Evolutionary conservation across 768 basidiomycete species (phyloP), one percentile per base, ranked within the genome.

Genomic region (Lactarius hengduanensis): DNA sequence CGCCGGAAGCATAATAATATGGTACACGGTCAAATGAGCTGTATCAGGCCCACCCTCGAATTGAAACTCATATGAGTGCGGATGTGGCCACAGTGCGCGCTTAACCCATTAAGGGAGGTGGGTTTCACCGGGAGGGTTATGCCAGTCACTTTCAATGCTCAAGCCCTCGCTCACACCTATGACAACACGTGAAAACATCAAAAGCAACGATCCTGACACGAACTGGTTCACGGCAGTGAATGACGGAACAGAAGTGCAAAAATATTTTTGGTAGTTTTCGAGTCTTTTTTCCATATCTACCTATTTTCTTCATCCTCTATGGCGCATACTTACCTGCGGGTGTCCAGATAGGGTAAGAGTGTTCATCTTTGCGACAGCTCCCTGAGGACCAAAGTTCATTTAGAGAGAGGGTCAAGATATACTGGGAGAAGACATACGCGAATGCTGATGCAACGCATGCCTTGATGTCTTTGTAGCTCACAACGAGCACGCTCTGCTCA

Each of bases 401-500:
- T 9, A 67, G 40, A 40, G 5, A 28, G 3, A n/a, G 6, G 28
- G 58, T 10, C 57, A 43, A 26, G 30, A 28, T 9, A 43, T 18
- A 54, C 3, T 4, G 15, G 16, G 22, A 20, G 45, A 34, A 15
- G 43, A 81, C 89, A 59, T 68, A 95, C 94, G 81, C 81, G 74
- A 95, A 96, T 10, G 94, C 90, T 4, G 86, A 83, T 59, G 94
- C 89, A 45, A 96, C 82, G 74, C 92, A 96, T 3, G 83, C 74
- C 78, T 92, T 96, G 78, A 98, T 83, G 62, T 97, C 95, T 75
- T 90, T 91, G 78, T 95, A 97, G 74, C 86, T 92, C 47, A 97
- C 94, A 10, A 96, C 92, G 18, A 98, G 82, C 75, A 95, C 97
- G 72, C 90, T 95, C 79, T 96, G 96, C 74, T 98, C 97, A 74